Evolutionary conservation across 352 stramenopile genomes (phyloP), one percentile per base, ranked within the genome.

Genomic region (Pythium graminicola): DNA sequence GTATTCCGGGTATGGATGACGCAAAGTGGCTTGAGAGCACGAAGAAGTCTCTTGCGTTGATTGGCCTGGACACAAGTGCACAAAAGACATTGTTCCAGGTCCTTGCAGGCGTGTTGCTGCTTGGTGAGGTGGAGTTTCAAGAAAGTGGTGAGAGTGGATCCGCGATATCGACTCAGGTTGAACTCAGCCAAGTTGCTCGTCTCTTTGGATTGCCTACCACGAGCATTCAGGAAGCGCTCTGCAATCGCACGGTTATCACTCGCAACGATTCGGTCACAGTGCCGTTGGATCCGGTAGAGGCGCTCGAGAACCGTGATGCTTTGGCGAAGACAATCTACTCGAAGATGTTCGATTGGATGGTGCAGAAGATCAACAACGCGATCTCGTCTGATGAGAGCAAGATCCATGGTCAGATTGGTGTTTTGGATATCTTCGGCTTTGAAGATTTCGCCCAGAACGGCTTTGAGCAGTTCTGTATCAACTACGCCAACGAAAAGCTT

Each of bases 121-220:
- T 99, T 19, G 96, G 96, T 40, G 95, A 99, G 73, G 76, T 99
- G 29, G 64, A 82, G 42, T 97, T 99, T 32, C 61, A 76, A 26
- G 54, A 72, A 16, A 91, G 88, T 35, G 56, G 59, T 2, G 60
- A 62, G 42, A 79, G 81, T 52, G 81, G 64, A 4, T 57, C 72
- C 1, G 48, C 61, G 0, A 61, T 66, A n/a, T 73, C 57, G 14
- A 87, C 65, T 20, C 54, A 70, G 44, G 62, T 80, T 9, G 56
- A 80, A 56, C 62, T 93, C 17, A 62, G 70, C 39, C 64, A 79
- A 54, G 88, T 97, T 20, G 80, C 95, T 10, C 74, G 81, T 40
- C 60, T 93, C 9, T 54, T 93, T 0, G 80, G 80, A 23, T 66
- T 93, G n/a, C 71, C 69, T 0, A 39, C 52, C 3, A 57, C 58